A percentile compares a stretch with the other conserved stretches of the same genome.
These are phyloP conservation scores for Curvularia sp. DNA, from an alignment of 2,329 filamentous ascomycete species.

Conservation along the genomic window DNA sequence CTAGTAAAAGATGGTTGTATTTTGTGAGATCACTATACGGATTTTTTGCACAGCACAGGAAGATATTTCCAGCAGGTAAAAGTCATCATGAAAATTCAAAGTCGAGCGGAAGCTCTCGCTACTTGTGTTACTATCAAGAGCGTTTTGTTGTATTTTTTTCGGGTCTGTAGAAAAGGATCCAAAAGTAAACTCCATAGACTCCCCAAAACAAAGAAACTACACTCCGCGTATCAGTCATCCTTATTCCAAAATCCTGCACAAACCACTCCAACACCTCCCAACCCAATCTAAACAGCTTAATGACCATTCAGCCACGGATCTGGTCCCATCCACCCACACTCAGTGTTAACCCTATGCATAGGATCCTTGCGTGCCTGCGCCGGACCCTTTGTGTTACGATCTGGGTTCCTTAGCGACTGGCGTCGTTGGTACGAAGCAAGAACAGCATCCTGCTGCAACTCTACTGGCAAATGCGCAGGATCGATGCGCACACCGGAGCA, in stretches of 20 bases:
- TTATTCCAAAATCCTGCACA: neutral
- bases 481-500: conserved; percentile 5
- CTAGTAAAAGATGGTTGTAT: too few relatives aligned
- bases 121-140: too few relatives aligned
- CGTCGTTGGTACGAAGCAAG: neutral
- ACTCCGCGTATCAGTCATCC: neutral
- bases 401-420: neutral
- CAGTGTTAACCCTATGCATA: conserved; percentile 2
- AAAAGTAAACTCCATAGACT: too few relatives aligned
- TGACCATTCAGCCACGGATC: neutral
- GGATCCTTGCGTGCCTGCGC: neutral
- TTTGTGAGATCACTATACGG: too few relatives aligned
- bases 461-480: neutral
- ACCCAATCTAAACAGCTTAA: neutral
- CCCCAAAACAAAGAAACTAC: neutral
- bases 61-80: too few relatives aligned
- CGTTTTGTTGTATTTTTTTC: too few relatives aligned
- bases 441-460: neutral
- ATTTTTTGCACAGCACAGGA: too few relatives aligned
- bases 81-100: too few relatives aligned
- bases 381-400: neutral
- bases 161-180: too few relatives aligned
- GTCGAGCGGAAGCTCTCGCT: too few relatives aligned
- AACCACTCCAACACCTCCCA: neutral
- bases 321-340: neutral